Evolutionary conservation across 345 rosid species (phyloP), one percentile per base, ranked within the genome.

Genomic region (Cardiospermum halicacabum): DNA sequence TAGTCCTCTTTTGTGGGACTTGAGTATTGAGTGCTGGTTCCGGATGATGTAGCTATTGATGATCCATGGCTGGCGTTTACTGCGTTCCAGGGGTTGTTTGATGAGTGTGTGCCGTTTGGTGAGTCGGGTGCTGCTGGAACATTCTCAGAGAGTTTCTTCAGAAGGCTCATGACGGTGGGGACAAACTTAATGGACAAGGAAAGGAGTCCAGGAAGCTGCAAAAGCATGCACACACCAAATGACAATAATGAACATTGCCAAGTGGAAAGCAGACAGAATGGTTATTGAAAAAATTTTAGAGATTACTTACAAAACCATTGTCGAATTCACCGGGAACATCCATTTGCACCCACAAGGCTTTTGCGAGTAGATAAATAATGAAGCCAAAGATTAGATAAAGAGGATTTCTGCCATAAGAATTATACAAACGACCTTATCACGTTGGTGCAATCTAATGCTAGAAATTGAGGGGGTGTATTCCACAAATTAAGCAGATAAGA

Each of bases 311-410:
- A 75, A 85, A 84, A 34, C 99, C 99, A 67, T 89, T 66, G 39
- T 72, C 88, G 80, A 95, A 95, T 79, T 83, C 96, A 43, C 88
- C 91, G 13, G 97, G 71, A 66, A 95, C 73, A 69, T 95, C 92
- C 57, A 91, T 78, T 74, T 91, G 99, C 77, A 86, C 94, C 99
- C 99, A 95, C 28, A 91, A 77, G 72, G 99, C 98, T 81, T 91
- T 95, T 56, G 70, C 19, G 56, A 95, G 77, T 68, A 95, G 82
- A 75, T 70, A 91, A 31, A 72, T 89, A 1, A 88, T 82, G 60
- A 95, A 95, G 62, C 89, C 82, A 67, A 91, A 62, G 15, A 68
- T 63, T 31, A 95, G 82, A 75, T 89, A 95, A 22, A 91, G 70
- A 62, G 99, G 99, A 80, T 91, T 95, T 82, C 99, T 95, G 92